Conservation (phyloP, 345 rosid genomes). For the Salix dunnii region DNA sequence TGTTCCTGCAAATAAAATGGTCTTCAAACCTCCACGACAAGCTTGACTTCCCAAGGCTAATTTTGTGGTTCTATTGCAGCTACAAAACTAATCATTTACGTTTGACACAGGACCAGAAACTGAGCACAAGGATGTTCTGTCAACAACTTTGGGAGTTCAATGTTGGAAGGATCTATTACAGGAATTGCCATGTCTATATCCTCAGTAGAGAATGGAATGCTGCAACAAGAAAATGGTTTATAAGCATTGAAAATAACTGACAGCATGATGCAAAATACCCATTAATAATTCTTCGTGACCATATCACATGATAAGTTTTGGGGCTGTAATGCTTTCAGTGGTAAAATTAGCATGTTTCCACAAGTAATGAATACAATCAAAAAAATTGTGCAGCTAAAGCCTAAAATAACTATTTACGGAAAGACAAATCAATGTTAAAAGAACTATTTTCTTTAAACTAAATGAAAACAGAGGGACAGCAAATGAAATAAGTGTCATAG, state of each 20-base stretch:
- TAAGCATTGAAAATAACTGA: not conserved
- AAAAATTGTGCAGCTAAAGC: too few relatives aligned
- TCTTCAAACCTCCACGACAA: not conserved
- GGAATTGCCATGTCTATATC: conserved; percentile 95
- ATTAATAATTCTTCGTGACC: not conserved
- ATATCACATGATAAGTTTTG: not conserved
- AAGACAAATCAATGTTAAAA: too few relatives aligned
- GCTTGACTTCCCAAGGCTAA: not conserved
- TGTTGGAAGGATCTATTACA: conserved; percentile 60
- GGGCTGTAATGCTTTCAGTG: not conserved
- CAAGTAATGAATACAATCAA: too few relatives aligned
- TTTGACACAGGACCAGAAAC: conserved; percentile 40
- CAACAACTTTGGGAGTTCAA: conserved; percentile 53
- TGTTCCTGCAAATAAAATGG: not conserved
- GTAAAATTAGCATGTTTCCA: not conserved
- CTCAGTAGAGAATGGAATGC: conserved; percentile 94
- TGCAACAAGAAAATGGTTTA: conserved; percentile 28
- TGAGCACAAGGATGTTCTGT: conserved; percentile 66
- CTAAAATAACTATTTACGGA: too few relatives aligned
- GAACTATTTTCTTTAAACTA: too few relatives aligned
- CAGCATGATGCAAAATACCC: not conserved
- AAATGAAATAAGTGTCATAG: too few relatives aligned
- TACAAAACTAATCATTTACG: not conserved
- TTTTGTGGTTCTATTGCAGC: not conserved
- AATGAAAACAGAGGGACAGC: too few relatives aligned